Evolutionary conservation across 176 grass and related monocot genomes (phyloP), one percentile per base, ranked within the genome.

Genomic region (Paspalum notatum): DNA sequence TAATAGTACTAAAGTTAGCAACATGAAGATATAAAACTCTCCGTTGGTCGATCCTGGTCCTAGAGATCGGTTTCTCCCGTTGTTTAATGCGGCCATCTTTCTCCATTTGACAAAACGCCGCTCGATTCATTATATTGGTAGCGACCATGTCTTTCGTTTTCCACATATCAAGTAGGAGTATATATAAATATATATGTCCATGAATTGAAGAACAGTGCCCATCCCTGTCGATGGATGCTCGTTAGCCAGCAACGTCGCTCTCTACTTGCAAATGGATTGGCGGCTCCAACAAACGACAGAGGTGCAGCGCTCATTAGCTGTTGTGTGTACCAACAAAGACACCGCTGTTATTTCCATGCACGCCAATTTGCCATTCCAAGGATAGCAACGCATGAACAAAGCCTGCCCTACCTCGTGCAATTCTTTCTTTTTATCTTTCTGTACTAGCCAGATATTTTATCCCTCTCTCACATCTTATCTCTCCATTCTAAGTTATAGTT

Each of bases 61-160:
- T 1, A 3, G 32, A 32, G 32, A 32, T 32, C 32, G 32, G 32
- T 65, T 40, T 40, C 14, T 40, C 62, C 0, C 10, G 5, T 70
- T 72, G 0, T 38, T 50, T 72, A 72, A 38, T 27, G 70, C 25
- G 18, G 2, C 18, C 51, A 56, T 20, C 37, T 58, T 75, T 57
- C 72, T 42, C 20, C 52, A 15, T 42, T 56, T 55, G 38, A 75
- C 72, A 75, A 75, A 42, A 75, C 38, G 53, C n/a, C 32, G 2
- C 38, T 58, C 52, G 10, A 72, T 9, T 4, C 51, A 42, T 71
- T 9, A 1, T n/a, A 13, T 5, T 56, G 7, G 18, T 9, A 10
- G 51, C 52, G 12, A 40, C 52, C 50, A 58, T 42, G 40, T 37
- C 25, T 2, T 52, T 27, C 22, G 15, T 50, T 72, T 38, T 52